Evolutionary conservation across 495 filamentous ascomycete species (phyloP).

Genomic region (Amorphotheca resinae): DNA sequence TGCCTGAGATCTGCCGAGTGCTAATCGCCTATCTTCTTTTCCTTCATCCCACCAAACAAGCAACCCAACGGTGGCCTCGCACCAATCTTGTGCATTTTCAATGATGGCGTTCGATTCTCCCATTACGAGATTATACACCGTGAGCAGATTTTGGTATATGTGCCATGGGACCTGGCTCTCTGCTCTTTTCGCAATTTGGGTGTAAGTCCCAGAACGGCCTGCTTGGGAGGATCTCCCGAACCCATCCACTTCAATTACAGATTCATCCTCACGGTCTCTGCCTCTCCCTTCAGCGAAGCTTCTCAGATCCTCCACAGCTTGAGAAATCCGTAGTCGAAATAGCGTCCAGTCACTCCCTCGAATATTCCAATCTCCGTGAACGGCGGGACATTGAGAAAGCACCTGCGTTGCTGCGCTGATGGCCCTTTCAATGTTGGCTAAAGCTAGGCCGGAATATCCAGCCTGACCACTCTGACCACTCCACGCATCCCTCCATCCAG

Average conservation of each 20-base stretch:
- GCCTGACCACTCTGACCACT: constrained; percentile 44
- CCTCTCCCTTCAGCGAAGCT: constrained; percentile 56
- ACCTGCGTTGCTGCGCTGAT: constrained; percentile 50
- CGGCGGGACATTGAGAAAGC: constrained; percentile 58
- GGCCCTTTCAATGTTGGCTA: constrained; percentile 59
- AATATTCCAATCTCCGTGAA: constrained; percentile 61
- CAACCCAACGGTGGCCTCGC: constrained; percentile 68
- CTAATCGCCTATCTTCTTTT: constrained; percentile 34
- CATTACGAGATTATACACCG: constrained; percentile 62
- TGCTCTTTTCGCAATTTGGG: constrained; percentile 56
- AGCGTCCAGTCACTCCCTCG: constrained; percentile 61
- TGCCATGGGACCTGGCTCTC: constrained; percentile 77
- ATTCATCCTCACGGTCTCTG: background rate
- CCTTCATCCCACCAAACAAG: constrained; percentile 85
- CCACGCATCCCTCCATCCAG: constrained; percentile 61
- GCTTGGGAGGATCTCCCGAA: constrained; percentile 36
- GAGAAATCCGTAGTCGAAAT: constrained; percentile 57
- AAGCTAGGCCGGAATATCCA: constrained; percentile 56
- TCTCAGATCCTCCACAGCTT: constrained; percentile 52
- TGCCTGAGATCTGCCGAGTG: constrained; percentile 28
- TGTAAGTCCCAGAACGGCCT: constrained; percentile 28
- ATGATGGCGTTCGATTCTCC: constrained; percentile 60
- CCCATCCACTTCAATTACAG: constrained; percentile 28
- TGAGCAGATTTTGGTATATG: constrained; percentile 66
- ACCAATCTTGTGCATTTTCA: constrained; percentile 63